Conservation (phyloP, 2,329 filamentous ascomycete genomes). For the Fusarium brevicatenulatum region DNA sequence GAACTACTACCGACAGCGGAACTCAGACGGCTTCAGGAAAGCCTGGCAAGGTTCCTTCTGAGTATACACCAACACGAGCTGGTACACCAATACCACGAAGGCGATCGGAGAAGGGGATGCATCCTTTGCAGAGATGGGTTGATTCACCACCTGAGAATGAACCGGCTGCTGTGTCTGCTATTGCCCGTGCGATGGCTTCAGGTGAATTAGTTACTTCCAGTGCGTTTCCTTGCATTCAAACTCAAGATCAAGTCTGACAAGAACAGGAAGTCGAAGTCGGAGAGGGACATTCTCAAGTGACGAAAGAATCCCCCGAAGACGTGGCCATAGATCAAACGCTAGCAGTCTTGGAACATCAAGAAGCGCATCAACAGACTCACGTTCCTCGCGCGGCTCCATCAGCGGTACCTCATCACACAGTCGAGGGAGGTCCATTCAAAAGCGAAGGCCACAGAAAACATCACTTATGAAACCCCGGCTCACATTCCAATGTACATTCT, state of each 20-base stretch:
- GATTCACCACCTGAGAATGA: constrained; percentile 50
- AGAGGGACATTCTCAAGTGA: constrained; percentile 27
- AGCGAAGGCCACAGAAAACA: constrained; percentile 10
- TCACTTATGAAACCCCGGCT: constrained; percentile 15
- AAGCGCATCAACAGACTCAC: constrained; percentile 28
- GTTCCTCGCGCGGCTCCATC: constrained; percentile 19
- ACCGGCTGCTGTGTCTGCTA: constrained; percentile 45
- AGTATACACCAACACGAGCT: constrained; percentile 64
- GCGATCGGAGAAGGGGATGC: constrained; percentile 34
- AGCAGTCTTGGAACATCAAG: constrained; percentile 33
- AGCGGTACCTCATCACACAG: constrained; percentile 20
- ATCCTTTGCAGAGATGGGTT: constrained; percentile 47
- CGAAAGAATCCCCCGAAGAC: constrained; percentile 5
- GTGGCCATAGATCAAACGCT: constrained; percentile 19
- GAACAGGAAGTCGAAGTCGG: constrained; percentile 14
- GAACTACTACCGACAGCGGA: constrained; percentile 64
- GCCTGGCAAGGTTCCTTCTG: background rate
- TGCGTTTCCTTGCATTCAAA: constrained; percentile 42
- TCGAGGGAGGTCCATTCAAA: constrained; percentile 14
- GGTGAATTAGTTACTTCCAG: constrained; percentile 2
- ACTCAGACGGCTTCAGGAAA: background rate
- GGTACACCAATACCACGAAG: constrained; percentile 44
- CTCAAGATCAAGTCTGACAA: constrained; percentile 53
- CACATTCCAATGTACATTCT: constrained; percentile 57
- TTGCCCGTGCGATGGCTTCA: constrained; percentile 45